These are phyloP conservation scores for Allomyces javanicus DNA, from an alignment of 192 early-diverging fungal genomes.

Conservation along the genomic window DNA sequence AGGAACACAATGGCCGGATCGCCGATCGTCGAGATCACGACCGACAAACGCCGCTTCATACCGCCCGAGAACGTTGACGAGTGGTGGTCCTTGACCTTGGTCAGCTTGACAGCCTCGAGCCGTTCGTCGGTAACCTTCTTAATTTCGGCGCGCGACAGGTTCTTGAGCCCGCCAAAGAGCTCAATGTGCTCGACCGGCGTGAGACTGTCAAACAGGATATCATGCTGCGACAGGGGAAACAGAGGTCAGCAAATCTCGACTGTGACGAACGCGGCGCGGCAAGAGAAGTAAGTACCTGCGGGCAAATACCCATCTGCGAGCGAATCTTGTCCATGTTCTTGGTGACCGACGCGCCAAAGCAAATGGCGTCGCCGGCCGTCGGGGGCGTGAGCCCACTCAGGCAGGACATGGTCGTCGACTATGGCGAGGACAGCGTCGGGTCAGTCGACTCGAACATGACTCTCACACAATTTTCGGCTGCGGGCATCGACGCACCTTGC, in stretches of 20 bases:
- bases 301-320: constrained; percentile 55
- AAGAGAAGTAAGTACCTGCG: constrained; percentile 13
- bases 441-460: too few relatives aligned
- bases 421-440: too few relatives aligned
- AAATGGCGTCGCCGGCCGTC: constrained; percentile 40
- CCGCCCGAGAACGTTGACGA: constrained; percentile 52
- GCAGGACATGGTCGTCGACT: constrained; percentile 54
- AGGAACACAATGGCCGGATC: constrained; percentile 46
- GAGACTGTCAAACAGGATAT: constrained; percentile 54
- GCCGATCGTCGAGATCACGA: constrained; percentile 52
- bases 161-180: constrained; percentile 56
- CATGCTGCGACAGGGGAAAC: constrained; percentile 15
- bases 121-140: constrained; percentile 36
- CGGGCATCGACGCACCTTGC: constrained; percentile 23
- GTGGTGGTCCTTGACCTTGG: constrained; percentile 37
- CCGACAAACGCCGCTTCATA: constrained; percentile 51
- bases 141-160: constrained; percentile 30
- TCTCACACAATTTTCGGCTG: too few relatives aligned
- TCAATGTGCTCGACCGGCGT: constrained; percentile 52
- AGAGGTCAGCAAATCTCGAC: neutral
- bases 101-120: constrained; percentile 43
- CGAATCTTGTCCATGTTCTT: constrained; percentile 43
- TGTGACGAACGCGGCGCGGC: neutral
- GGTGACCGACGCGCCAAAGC: constrained; percentile 35
- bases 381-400: constrained; percentile 51